These are phyloP conservation scores for Magnusiomyces paraingens DNA, from an alignment of 1,139 yeast genomes.

Conservation along the genomic window DNA sequence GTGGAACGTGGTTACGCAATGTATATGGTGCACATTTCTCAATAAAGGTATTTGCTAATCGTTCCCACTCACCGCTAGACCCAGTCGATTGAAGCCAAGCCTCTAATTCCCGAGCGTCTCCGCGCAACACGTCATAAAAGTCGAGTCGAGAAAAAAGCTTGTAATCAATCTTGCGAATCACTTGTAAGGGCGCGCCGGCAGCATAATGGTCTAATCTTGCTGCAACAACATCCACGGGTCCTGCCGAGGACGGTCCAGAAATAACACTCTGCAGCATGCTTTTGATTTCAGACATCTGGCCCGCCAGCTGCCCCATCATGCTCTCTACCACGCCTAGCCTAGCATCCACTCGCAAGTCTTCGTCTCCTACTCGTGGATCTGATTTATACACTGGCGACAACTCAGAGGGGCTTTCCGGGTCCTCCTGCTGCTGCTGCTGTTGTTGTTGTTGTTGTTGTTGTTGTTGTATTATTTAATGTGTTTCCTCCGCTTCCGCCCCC, in stretches of 20 bases:
- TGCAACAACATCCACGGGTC: not conserved
- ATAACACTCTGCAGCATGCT: not conserved
- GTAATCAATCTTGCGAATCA: slow-evolving; percentile 40
- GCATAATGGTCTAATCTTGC: slow-evolving; percentile 9
- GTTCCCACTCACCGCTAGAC: slow-evolving; percentile 19
- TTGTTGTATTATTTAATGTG: not conserved
- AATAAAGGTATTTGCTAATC: slow-evolving; percentile 17
- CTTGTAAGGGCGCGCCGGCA: slow-evolving; percentile 36
- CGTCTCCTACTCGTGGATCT: too few relatives aligned
- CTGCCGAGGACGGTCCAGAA: not conserved
- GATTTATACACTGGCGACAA: too few relatives aligned
- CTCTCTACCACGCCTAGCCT: not conserved
- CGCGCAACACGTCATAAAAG: slow-evolving; percentile 29
- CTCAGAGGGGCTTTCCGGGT: not conserved
- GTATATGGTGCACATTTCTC: slow-evolving; percentile 18
- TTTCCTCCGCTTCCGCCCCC: not conserved
- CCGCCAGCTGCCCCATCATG: not conserved
- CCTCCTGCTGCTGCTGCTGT: not conserved
- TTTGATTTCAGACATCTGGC: not conserved
- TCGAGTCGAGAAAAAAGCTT: slow-evolving; percentile 34
- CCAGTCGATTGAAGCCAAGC: slow-evolving; percentile 33
- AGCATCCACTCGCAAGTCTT: not conserved
- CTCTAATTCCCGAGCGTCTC: slow-evolving; percentile 36
- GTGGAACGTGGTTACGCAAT: slow-evolving; percentile 9
- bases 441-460: not conserved